A percentile compares a stretch with the other conserved stretches of the same genome.
These are phyloP conservation scores for Diaporthe ilicicola DNA, from an alignment of 2,329 filamentous ascomycete genomes.

Conservation along the genomic window DNA sequence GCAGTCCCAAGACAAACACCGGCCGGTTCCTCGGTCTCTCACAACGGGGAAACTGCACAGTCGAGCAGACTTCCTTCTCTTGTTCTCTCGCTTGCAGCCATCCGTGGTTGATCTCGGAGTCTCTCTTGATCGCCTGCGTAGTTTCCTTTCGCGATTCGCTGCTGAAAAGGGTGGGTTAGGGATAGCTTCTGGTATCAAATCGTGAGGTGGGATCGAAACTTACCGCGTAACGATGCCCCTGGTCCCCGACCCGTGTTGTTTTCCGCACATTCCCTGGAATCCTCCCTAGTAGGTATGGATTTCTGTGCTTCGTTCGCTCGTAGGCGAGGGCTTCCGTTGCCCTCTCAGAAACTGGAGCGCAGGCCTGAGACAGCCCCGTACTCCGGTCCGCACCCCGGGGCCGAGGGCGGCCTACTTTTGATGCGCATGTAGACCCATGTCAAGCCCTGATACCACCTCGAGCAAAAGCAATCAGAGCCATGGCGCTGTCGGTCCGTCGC, in stretches of 20 bases:
- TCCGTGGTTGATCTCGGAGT: neutral
- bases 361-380: constrained; percentile 15
- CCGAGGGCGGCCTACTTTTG: neutral
- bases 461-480: constrained; percentile 3
- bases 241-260: neutral
- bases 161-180: neutral
- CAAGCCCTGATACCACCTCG: constrained; percentile 13
- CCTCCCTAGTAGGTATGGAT: neutral
- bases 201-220: neutral
- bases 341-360: neutral
- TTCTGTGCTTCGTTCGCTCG: neutral
- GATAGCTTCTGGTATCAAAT: neutral
- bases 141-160: neutral
- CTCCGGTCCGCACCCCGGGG: constrained; percentile 7
- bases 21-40: neutral
- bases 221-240: neutral
- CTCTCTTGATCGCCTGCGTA: neutral
- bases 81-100: neutral
- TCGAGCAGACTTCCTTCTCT: neutral
- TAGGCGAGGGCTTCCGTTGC: neutral
- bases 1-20: neutral
- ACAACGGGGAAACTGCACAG: neutral
- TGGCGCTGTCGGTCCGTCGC: neutral
- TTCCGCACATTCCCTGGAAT: neutral
- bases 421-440: constrained; percentile 10